Evolutionary conservation across 805 yeast species (phyloP).

Genomic region (Yarrowia sp.): DNA sequence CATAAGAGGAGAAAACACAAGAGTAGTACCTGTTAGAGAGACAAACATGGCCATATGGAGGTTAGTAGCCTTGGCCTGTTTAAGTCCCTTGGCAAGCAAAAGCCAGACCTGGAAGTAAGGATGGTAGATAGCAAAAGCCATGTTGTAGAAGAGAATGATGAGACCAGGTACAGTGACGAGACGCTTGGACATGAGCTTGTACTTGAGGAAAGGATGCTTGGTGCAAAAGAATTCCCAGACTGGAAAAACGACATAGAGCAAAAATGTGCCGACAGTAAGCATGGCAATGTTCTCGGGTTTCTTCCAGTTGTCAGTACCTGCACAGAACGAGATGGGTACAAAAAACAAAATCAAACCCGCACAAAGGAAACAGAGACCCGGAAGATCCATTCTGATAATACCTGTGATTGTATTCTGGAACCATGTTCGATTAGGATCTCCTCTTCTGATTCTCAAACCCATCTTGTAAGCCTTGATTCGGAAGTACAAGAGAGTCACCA

Average conservation of each 20-base stretch:
- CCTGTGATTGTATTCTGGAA: neutral
- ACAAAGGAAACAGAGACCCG: constrained; percentile 5
- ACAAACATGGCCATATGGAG: constrained; percentile 21
- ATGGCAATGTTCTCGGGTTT: constrained; percentile 17
- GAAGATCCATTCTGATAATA: neutral
- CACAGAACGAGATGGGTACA: constrained; percentile 17
- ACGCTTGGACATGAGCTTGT: constrained; percentile 1
- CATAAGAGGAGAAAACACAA: constrained; percentile 14
- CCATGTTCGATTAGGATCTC: constrained; percentile 1
- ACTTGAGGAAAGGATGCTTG: constrained; percentile 16
- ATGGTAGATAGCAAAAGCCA: constrained; percentile 8
- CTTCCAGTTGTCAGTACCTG: constrained; percentile 18
- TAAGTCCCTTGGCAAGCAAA: constrained; percentile 2
- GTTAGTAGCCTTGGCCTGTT: constrained; percentile 17
- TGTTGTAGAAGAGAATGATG: constrained; percentile 16
- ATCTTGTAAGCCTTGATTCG: constrained; percentile 30
- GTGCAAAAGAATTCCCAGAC: neutral
- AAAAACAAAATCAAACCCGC: constrained; percentile 12
- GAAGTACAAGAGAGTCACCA: constrained; percentile 30
- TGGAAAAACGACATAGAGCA: neutral
- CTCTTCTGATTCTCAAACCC: constrained; percentile 28
- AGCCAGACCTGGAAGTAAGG: constrained; percentile 24
- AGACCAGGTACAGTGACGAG: neutral
- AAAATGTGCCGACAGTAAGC: neutral
- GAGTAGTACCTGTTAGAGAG: neutral